Evolutionary conservation across 1,139 yeast genomes (phyloP), one percentile per base, ranked within the genome.

Genomic region (Suhomyces bolitotheri): DNA sequence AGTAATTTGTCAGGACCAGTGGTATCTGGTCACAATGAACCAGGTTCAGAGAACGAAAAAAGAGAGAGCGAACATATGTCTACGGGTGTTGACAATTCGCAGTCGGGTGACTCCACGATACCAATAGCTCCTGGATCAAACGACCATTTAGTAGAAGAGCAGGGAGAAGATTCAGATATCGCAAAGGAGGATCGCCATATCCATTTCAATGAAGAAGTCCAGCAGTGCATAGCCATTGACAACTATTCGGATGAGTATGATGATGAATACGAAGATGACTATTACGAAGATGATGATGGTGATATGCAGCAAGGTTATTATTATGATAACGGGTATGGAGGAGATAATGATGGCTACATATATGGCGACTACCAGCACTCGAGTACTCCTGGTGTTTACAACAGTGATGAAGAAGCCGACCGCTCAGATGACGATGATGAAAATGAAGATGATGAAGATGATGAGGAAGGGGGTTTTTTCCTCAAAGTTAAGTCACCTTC

Each of bases 201-300:
- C 39, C 97, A 89, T 62, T 92, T 92, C 62, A 90, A 84, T 54
- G 95, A 88, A 53, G 79, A 89, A 40, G 98, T 92, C 17, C 90
- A 86, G 56, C 97, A 92, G 61, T 90, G 97, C 58, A 78, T 85
- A 41, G 88, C 95, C 0, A 56, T 87, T 13, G 79, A 80, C 43
- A 54, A 60, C 11, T 56, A 47, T 32, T 54, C 62, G 7, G 70
- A 64, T 31, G 64, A 67, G 29, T 74, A 48, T 15, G 53, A 51
- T 22, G 54, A 51, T 7, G 63, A 56, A 20, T 64, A 54, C 11
- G 60, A 34, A 15, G 40, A 35, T 10, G 39, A 41, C n/a, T 37
- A 33, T 20, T 30, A 37, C 21, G 34, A 38, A 9, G 61, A 54
- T 13, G 60, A 58, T n/a, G 52, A 50, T 8, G 38, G 30, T 11